Conservation (phyloP, 768 basidiomycete species). For the Phylloporus rhodoxanthus region DNA sequence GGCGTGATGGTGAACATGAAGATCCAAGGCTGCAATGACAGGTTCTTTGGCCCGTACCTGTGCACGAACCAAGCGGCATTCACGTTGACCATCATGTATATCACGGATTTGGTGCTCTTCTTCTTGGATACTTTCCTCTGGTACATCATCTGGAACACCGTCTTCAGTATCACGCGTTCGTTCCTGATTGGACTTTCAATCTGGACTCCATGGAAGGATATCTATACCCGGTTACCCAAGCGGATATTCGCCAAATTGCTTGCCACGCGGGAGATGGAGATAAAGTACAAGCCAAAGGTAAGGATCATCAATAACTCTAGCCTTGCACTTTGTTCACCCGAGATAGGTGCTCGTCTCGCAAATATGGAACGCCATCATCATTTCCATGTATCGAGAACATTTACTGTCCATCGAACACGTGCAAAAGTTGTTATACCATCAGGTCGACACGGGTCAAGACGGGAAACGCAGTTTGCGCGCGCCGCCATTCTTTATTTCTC, state of each 20-base stretch:
- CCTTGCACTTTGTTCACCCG: background rate
- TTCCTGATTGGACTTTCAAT: slow-evolving; percentile 92
- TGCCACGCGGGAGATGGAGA: slow-evolving; percentile 92
- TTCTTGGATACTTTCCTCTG: slow-evolving; percentile 99
- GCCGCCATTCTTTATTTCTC: slow-evolving; percentile 97
- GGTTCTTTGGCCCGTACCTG: slow-evolving; percentile 74
- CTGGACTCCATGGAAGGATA: slow-evolving; percentile 99
- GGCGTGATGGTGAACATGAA: slow-evolving; percentile 96
- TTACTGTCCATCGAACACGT: slow-evolving; percentile 98
- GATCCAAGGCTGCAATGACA: slow-evolving; percentile 85
- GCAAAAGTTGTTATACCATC: slow-evolving; percentile 95
- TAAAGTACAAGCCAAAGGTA: slow-evolving; percentile 99
- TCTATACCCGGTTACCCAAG: slow-evolving; percentile 93
- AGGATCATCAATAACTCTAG: slow-evolving; percentile 9
- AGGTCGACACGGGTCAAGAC: slow-evolving; percentile 78
- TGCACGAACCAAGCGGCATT: slow-evolving; percentile 94
- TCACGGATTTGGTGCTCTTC: slow-evolving; percentile 96
- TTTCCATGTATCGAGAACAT: slow-evolving; percentile 99
- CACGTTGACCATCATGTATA: slow-evolving; percentile 94
- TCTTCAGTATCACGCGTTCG: slow-evolving; percentile 80
- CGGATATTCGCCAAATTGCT: slow-evolving; percentile 94
- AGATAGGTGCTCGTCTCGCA: slow-evolving; percentile 90
- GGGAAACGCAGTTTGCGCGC: slow-evolving; percentile 90
- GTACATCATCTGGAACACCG: slow-evolving; percentile 99
- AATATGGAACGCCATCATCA: slow-evolving; percentile 99